phyloP scores from a whole-genome alignment of 805 yeast species.

The Hanseniaspora valbyensis region DNA sequence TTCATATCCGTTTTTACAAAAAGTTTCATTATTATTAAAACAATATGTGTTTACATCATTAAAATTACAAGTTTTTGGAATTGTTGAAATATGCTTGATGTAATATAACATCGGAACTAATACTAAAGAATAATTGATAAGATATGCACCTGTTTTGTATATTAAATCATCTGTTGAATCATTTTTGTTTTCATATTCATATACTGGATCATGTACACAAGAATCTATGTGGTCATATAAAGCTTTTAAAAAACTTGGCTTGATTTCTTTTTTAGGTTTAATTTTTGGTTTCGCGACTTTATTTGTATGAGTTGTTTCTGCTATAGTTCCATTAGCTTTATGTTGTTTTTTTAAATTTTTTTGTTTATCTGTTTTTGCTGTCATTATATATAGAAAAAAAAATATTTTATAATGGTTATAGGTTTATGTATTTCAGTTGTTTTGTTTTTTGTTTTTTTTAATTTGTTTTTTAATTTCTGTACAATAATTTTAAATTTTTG shows the following conservation, averaged over 20 bases:
- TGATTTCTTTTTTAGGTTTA: not conserved
- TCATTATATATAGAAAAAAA: not conserved
- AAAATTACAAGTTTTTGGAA: not conserved
- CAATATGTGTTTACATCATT: not conserved
- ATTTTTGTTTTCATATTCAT: not conserved
- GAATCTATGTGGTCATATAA: not conserved
- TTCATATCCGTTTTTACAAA: constrained; percentile 6
- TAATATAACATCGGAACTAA: constrained; percentile 6
- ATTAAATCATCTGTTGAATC: not conserved
- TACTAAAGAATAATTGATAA: not conserved
- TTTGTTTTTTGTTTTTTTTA: too few species aligned
- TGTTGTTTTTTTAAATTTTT: not conserved
- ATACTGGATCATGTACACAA: not conserved
- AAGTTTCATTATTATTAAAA: not conserved
- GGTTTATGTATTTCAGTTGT: too few species aligned
- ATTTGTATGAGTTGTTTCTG: too few species aligned
- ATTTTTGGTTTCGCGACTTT: not conserved
- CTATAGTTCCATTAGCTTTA: not conserved
- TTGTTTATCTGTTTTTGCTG: not conserved
- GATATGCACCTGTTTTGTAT: not conserved
- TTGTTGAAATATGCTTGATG: not conserved
- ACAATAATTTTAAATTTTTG: too few species aligned
- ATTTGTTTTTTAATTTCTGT: too few species aligned
- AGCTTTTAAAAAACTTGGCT: not conserved
- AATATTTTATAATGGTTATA: too few species aligned